phyloP scores from a whole-genome alignment of 148 eudicot species.

The Dianthus caryophyllus region DNA sequence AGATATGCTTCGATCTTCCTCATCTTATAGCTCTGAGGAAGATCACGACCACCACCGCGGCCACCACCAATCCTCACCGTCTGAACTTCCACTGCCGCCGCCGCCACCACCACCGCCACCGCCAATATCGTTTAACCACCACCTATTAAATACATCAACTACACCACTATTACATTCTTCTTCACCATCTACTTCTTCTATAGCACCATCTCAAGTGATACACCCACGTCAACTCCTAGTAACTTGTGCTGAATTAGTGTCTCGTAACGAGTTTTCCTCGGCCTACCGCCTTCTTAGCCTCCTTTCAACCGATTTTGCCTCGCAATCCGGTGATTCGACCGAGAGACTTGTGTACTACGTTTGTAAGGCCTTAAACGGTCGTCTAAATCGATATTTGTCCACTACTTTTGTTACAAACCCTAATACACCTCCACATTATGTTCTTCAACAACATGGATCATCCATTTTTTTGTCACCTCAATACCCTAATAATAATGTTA shows the following conservation, averaged over 20 bases:
- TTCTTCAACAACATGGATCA: conserved; percentile 9
- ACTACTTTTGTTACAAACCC: conserved; percentile 17
- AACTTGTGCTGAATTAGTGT: conserved; percentile 63
- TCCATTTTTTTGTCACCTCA: conserved; percentile 10
- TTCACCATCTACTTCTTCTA: conserved; percentile 6
- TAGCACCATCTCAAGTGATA: conserved; percentile 26
- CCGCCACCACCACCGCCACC: conserved; percentile 3
- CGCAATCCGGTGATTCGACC: conserved; percentile 67
- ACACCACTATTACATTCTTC: conserved; percentile 9
- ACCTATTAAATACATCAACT: not conserved
- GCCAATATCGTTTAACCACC: conserved; percentile 8
- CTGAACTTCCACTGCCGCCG: conserved; percentile 8
- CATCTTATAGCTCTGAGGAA: conserved; percentile 33
- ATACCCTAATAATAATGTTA: conserved; percentile 14
- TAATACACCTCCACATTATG: conserved; percentile 19
- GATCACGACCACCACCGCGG: conserved; percentile 14
- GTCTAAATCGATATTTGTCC: conserved; percentile 33
- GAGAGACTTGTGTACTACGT: conserved; percentile 57
- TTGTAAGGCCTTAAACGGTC: conserved; percentile 53
- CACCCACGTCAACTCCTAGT: conserved; percentile 60
- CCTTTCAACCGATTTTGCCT: conserved; percentile 39
- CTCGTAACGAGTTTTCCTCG: conserved; percentile 53
- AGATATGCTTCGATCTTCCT: conserved; percentile 37
- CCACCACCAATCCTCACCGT: conserved; percentile 20
- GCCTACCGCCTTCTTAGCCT: conserved; percentile 64